Evolutionary conservation across 108 stramenopile species (phyloP), one percentile per base, ranked within the genome.

Genomic region (Cyclotella baltica): DNA sequence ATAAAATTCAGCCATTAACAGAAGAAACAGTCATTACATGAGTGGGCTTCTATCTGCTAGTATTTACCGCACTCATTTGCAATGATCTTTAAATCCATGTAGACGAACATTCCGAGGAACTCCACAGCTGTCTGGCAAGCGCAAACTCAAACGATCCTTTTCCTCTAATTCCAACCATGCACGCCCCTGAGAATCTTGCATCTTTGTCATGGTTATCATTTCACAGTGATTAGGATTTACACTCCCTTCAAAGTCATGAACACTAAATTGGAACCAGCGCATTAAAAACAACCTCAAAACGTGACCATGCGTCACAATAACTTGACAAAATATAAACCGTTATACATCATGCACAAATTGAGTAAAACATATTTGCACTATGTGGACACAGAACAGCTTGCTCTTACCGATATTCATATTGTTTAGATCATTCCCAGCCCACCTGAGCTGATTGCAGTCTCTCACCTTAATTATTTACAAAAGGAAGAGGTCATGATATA

Each of bases 211-310:
- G 8, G 91, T 85, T 22, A 92, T 83, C 37, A 93, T 57, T 75
- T 91, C 76, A 76, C 89, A 89, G 81, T 95, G 95, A 28, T 91
- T 84, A 23, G 90, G 86, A 74, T 96, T 96, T 67, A 82, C 80
- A 15, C 81, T 85, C 51, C 88, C 70, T 77, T 96, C 93, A 77
- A 96, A 96, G 58, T 89, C 85, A 46, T 90, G 86, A 30, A 96
- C 95, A 47, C 84, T 84, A 78, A 90, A 90, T 72, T 94, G 94
- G 62, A 97, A 97, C 73, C 92, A 95, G 22, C 94, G 77, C 93
- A 95, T 94, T 56, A 95, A 70, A 47, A 97, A 84, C 52, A 92
- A 75, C 51, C 93, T 80, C 70, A 97, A 72, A 35, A 89, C 91
- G 25, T 93, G 83, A 25, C 93, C 94, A 83, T 97, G 96, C 19